phyloP scores from a whole-genome alignment of 345 rosid species.

The Turritis glabra region DNA sequence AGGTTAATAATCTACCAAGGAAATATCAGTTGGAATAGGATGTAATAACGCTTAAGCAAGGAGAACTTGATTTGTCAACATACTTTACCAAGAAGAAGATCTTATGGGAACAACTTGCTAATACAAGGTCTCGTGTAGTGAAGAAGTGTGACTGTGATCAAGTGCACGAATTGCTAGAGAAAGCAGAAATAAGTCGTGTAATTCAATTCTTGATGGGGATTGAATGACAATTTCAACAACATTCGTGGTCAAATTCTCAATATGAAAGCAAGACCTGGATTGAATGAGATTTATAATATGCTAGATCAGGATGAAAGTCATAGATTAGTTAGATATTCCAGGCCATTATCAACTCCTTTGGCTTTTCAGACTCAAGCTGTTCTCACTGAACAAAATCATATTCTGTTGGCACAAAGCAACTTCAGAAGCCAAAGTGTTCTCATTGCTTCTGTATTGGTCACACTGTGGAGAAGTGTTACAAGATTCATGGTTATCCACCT shows the following conservation, averaged over 20 bases:
- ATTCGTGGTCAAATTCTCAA: background rate
- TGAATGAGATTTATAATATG: background rate
- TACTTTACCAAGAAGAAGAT: background rate
- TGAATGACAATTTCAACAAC: no score
- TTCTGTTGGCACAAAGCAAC: background rate
- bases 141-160: background rate
- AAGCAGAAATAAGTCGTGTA: no score
- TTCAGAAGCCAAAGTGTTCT: background rate
- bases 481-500: background rate
- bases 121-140: background rate
- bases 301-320: background rate
- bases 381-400: no score
- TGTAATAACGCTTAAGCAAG: background rate
- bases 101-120: background rate
- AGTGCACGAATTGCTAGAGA: no score
- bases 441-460: background rate
- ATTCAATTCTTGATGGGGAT: no score
- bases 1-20: background rate
- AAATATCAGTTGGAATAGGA: no score
- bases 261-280: background rate
- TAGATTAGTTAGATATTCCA: no score
- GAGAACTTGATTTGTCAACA: accelerated
- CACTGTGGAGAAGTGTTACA: background rate
- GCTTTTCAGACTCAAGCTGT: no score
- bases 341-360: no score